Base-by-base conservation (phyloP, 768 basidiomycete genomes). In the Mycena pura region DNA sequence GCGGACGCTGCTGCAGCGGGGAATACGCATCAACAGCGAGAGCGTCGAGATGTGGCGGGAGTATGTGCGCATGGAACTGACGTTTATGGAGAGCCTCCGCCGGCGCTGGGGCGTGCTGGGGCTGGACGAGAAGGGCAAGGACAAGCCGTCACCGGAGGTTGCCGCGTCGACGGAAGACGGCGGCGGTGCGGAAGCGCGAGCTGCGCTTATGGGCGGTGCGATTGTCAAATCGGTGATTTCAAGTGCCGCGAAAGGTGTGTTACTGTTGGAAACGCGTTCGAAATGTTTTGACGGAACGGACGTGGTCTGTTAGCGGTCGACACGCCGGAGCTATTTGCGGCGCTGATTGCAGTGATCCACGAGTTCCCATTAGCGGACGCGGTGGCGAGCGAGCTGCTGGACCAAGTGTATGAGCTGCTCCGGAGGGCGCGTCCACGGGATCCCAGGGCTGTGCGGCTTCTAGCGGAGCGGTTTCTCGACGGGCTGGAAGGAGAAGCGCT, bases 61-160 rank as follows among this genome's bases (percentile, higher is more conserved):
- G 74, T 96, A 95, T 71, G 86, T 94, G 64, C 88, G 88, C 71
- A 93, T 97, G 86, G 95, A 98, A 72, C 76, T 96, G 5, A 87
- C 88, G 3, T 96, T 93, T 73, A 79, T 93, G 8, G 94, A 96
- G 77, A 85, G 84, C 14, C 76, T 96, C 46, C 79, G 91, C 36
- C 78, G 91, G 64, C 81, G 95, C 50, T 95, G 93, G 93, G 86
- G 80, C 43, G 78, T 92, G 8, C 78, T 96, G 19, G 95, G 94
- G 8, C 88, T 96, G 50, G 67, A 73, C 22, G 54, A 64, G 21
- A 71, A 77, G 48, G 71, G 63, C 15, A 77, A 76, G 43, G 73
- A 68, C 17, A n/a, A n/a, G n/a, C n/a, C n/a, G n/a, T n/a, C n/a
- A n/a, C n/a, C n/a, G n/a, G n/a, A n/a, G n/a, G n/a, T n/a, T n/a